These are phyloP conservation scores for Gymnopilus dilepis DNA, from an alignment of 768 basidiomycete species.

Conservation along the genomic window DNA sequence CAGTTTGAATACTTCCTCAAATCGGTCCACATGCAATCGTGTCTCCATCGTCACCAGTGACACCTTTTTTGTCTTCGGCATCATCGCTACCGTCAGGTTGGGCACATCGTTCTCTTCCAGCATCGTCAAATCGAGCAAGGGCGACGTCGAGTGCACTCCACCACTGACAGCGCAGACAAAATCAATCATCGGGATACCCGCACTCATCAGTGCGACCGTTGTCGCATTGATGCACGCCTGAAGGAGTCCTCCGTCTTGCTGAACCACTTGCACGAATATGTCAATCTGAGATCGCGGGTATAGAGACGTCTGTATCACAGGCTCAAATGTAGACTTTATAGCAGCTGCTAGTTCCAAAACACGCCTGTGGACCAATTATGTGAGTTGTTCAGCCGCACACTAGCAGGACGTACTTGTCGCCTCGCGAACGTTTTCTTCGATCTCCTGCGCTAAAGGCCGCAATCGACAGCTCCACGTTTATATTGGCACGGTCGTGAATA, in stretches of 20 bases:
- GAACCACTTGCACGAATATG: constrained; percentile 89
- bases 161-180: constrained; percentile 91
- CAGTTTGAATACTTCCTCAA: constrained; percentile 85
- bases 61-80: constrained; percentile 86
- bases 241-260: constrained; percentile 92
- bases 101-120: constrained; percentile 94
- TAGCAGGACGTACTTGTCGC: constrained; percentile 77
- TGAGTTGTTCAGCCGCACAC: neutral
- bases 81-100: constrained; percentile 84
- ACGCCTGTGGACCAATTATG: constrained; percentile 55
- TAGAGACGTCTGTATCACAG: constrained; percentile 86
- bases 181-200: constrained; percentile 90
- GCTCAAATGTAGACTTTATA: constrained; percentile 95
- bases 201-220: constrained; percentile 87
- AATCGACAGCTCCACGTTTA: constrained; percentile 89
- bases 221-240: constrained; percentile 94
- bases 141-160: constrained; percentile 81
- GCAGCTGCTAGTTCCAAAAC: constrained; percentile 85
- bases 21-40: constrained; percentile 88
- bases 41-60: constrained; percentile 94
- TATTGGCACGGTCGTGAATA: constrained; percentile 83
- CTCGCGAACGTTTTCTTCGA: constrained; percentile 72
- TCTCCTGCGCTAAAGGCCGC: constrained; percentile 89
- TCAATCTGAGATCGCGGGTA: constrained; percentile 97
- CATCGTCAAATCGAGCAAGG: constrained; percentile 85